Evolutionary conservation across 1,284 basidiomycete species (phyloP), one percentile per base, ranked within the genome.

Genomic region (Fomitopsis palustris): DNA sequence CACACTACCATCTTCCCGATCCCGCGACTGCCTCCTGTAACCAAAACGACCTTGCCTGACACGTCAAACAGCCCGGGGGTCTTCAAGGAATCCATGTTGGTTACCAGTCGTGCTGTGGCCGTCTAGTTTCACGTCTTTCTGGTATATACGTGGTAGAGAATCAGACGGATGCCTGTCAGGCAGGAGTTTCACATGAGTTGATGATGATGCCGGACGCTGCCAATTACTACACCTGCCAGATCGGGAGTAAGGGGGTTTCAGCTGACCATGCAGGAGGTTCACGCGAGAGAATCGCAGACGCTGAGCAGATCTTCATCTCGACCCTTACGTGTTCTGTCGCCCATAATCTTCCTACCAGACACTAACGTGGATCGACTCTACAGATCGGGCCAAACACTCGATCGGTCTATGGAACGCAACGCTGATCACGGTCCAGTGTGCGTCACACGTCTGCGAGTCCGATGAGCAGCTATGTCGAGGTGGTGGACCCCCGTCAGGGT

Each of bases 11-110:
- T 87, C 75, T 85, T 87, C 27, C 87, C 86, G 49, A 88, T 82
- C 27, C 86, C 87, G 57, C 85, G 75, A 43, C 83, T 87, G n/a
- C 87, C 88, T n/a, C 88, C 88, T 0, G 87, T 89, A 38, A 88
- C 78, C 37, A 90, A 75, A 1, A 85, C 83, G 4, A 87, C 81
- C 67, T 87, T 89, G 51, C 75, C 82, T 54, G 79, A 74, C 58
- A 88, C 84, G 56, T 75, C 68, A 71, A 89, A 89, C 27, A 88
- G 72, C 27, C 73, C 77, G n/a, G 71, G 64, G 10, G 72, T 62
- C 54, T 77, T 69, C 35, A 81, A 73, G 14, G 77, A 74, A 62
- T 65, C 70, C 78, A 80, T 82, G 21, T 23, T 54, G 53, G 23
- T 38, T 31, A n/a, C 17, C 16, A 8, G n/a, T 29, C 3, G 14